A percentile compares a stretch with the other conserved stretches of the same genome.
phyloP scores from a whole-genome alignment of 129 eudicot genomes.

The Lactuca sativa region DNA sequence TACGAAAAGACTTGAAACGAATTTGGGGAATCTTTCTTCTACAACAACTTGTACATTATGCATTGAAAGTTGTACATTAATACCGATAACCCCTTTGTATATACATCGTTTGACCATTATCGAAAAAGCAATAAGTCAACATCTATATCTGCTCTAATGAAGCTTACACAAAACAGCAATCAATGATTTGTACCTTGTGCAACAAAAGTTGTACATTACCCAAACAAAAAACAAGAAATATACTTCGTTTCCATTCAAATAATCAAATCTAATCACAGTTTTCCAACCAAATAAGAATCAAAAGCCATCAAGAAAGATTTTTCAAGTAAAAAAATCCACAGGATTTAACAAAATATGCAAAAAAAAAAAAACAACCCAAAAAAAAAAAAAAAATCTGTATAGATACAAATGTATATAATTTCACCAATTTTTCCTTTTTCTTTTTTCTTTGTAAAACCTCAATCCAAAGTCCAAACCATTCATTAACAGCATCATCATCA shows the following conservation, averaged over 20 bases:
- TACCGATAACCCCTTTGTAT: background rate
- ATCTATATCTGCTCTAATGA: background rate
- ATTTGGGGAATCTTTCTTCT: too few species aligned
- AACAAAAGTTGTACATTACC: background rate
- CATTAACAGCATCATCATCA: slow-evolving; percentile 28
- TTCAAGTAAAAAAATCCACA: slow-evolving; percentile 16
- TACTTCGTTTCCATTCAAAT: slow-evolving; percentile 23
- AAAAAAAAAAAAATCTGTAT: slow-evolving; percentile 28
- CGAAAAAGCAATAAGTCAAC: background rate
- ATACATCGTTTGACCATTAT: background rate
- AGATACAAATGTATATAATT: slow-evolving; percentile 32
- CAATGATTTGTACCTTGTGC: background rate
- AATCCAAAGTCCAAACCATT: slow-evolving; percentile 40
- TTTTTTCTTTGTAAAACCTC: slow-evolving; percentile 28
- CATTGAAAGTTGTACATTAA: background rate
- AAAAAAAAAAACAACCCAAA: slow-evolving; percentile 20
- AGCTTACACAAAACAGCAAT: background rate
- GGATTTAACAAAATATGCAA: slow-evolving; percentile 13
- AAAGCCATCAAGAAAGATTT: slow-evolving; percentile 14
- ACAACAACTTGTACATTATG: background rate
- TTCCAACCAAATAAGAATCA: slow-evolving; percentile 21
- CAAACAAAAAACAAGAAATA: slow-evolving; percentile 5
- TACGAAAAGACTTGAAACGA: background rate
- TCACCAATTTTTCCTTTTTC: slow-evolving; percentile 25
- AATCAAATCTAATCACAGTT: slow-evolving; percentile 37